Percentiles rank a stretch among this genome's conserved stretches.
Evolutionary conservation across 2,329 filamentous ascomycete genomes (phyloP).

Genomic region (Fusarium floridanum): DNA sequence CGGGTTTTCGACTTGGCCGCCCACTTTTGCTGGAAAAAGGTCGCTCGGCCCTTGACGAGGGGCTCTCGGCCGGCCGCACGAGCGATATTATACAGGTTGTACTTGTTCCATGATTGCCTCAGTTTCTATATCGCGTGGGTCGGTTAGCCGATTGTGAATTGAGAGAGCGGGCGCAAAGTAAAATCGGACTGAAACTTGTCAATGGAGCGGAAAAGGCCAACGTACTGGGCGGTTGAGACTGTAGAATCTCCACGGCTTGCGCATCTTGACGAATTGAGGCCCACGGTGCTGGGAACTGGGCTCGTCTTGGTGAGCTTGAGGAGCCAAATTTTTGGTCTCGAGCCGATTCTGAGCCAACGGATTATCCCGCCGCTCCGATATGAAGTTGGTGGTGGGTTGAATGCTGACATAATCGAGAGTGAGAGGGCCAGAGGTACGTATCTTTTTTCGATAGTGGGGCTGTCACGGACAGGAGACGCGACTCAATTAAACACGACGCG

Average conservation of each 20-base stretch:
- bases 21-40: constrained; percentile 99
- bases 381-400: background rate
- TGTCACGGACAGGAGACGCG: constrained; percentile 33
- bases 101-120: constrained; percentile 97
- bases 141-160: constrained; percentile 34
- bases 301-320: constrained; percentile 42
- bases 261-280: constrained; percentile 59
- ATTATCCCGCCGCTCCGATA: constrained; percentile 48
- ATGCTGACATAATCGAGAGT: constrained; percentile 41
- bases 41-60: constrained; percentile 58
- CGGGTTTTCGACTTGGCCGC: constrained; percentile 84
- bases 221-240: constrained; percentile 75
- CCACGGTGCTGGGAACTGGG: constrained; percentile 41
- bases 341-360: constrained; percentile 39
- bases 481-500: constrained; percentile 50
- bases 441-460: background rate
- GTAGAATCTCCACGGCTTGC: constrained; percentile 73
- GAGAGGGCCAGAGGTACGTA: background rate
- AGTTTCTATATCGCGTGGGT: constrained; percentile 74
- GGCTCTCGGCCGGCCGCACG: constrained; percentile 51
- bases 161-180: constrained; percentile 6
- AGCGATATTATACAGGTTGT: constrained; percentile 91
- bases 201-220: constrained; percentile 22
- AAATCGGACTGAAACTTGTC: constrained; percentile 1
- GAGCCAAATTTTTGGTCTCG: constrained; percentile 50